These are phyloP conservation scores for Capsicum rhomboideum DNA, from an alignment of 257 asterid species.

Conservation along the genomic window DNA sequence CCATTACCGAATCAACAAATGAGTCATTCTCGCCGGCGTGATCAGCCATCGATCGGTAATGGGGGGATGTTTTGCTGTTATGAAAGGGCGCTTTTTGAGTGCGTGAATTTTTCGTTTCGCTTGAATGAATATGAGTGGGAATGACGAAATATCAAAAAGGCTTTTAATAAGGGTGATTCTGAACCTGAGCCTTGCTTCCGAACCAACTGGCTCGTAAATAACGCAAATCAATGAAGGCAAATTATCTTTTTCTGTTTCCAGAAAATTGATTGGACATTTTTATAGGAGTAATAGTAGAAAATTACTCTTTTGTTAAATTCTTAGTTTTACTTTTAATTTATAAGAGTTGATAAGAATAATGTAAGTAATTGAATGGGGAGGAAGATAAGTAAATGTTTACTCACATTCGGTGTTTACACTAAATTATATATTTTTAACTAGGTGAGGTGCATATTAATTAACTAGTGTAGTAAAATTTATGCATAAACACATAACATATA, in stretches of 20 bases:
- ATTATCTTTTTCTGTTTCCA: neutral
- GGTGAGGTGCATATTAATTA: neutral
- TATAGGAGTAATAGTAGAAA: neutral
- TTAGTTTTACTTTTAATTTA: neutral
- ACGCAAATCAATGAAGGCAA: slow-evolving; percentile 8
- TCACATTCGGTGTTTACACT: too few species aligned
- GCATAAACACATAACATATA: neutral
- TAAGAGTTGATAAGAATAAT: neutral
- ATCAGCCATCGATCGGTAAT: slow-evolving; percentile 44
- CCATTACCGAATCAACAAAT: slow-evolving; percentile 43
- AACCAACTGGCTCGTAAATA: slow-evolving; percentile 8
- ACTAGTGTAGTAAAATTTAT: neutral
- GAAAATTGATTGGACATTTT: neutral
- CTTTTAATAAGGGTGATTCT: neutral
- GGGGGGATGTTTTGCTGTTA: neutral
- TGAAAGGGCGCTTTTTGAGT: neutral
- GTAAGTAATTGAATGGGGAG: too few species aligned
- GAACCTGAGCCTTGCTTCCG: slow-evolving; percentile 25
- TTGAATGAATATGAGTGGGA: neutral
- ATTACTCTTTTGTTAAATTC: too few species aligned
- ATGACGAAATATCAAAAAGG: neutral
- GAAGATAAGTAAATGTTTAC: too few species aligned
- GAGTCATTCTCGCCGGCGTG: slow-evolving; percentile 45
- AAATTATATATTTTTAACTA: neutral
- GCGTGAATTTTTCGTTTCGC: neutral